Evolutionary conservation across 441 rosid genomes (phyloP), one percentile per base, ranked within the genome.

Genomic region (Bocquillonia castaneifolia): DNA sequence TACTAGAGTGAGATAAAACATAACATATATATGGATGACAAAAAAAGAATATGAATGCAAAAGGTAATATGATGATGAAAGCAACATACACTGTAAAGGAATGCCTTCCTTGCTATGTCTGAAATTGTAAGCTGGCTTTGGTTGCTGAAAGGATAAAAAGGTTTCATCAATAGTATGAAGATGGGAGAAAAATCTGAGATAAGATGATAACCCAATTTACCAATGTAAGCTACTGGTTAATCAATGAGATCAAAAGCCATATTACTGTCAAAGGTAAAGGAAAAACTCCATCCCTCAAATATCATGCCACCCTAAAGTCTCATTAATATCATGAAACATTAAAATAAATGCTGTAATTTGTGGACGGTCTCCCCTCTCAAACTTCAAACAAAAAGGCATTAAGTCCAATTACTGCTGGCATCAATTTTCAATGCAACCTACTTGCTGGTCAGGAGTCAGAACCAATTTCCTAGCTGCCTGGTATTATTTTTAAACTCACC

Each of bases 41-140:
- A n/a, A n/a, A 31, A 67, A 3, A 31, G 10, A 59, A 51, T 48
- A 55, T 51, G 8, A 50, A 26, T 5, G 6, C 15, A 20, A 72
- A 15, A 9, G 39, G 18, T 17, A 23, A 53, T 32, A 72, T 40
- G n/a, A n/a, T n/a, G n/a, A n/a, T n/a, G 75, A 71, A 73, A 69
- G 69, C 59, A 73, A 62, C 96, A 71, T 90, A 95, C 99, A 76
- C 97, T 92, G 78, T 89, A 85, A 52, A 95, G 91, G 77, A 95
- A 90, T 17, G 99, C 98, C 84, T 87, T 95, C 84, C 99, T 83
- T 72, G 99, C 98, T 76, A 95, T 84, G 80, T 95, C 99, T 57
- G 96, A 78, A 70, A 90, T 92, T 72, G 97, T 91, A 67, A 91
- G 86, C 70, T 92, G 93, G 77, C 73, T 83, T 75, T 88, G 93